These are phyloP conservation scores for Paramecium biaurelia DNA, from an alignment of 73 alveolate genomes.

Conservation along the genomic window DNA sequence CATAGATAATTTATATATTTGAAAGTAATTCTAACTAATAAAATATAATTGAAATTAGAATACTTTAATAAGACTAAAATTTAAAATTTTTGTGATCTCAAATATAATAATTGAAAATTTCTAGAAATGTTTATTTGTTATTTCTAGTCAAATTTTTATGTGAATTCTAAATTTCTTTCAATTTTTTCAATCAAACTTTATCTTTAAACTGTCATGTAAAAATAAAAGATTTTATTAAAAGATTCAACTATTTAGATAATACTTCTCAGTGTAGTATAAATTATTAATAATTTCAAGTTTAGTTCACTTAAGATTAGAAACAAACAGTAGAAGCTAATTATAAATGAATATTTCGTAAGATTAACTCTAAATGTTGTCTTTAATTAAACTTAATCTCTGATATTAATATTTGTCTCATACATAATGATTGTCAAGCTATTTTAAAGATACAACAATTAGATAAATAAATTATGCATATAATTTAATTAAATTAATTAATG, in stretches of 20 bases:
- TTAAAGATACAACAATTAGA: background rate
- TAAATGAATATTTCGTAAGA: background rate
- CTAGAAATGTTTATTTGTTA: too few relatives aligned
- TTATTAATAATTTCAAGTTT: background rate
- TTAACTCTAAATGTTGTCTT: background rate
- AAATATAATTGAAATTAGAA: background rate
- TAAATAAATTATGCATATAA: background rate
- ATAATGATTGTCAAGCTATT: background rate
- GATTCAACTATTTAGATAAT: too few relatives aligned
- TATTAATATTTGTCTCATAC: background rate
- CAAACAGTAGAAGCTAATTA: background rate
- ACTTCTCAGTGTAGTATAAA: too few relatives aligned
- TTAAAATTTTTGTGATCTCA: too few relatives aligned
- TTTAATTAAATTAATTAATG: background rate
- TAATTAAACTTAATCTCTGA: background rate
- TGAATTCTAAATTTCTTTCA: too few relatives aligned
- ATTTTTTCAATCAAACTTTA: too few relatives aligned
- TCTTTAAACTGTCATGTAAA: too few relatives aligned
- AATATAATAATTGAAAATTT: too few relatives aligned
- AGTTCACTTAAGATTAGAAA: background rate
- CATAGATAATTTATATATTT: background rate
- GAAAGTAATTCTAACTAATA: background rate
- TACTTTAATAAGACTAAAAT: background rate
- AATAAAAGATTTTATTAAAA: too few relatives aligned
- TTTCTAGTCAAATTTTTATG: too few relatives aligned